A percentile compares a stretch with the other conserved stretches of the same genome.
Evolutionary conservation across 805 yeast genomes (phyloP).

Genomic region (Starmera quercuum): DNA sequence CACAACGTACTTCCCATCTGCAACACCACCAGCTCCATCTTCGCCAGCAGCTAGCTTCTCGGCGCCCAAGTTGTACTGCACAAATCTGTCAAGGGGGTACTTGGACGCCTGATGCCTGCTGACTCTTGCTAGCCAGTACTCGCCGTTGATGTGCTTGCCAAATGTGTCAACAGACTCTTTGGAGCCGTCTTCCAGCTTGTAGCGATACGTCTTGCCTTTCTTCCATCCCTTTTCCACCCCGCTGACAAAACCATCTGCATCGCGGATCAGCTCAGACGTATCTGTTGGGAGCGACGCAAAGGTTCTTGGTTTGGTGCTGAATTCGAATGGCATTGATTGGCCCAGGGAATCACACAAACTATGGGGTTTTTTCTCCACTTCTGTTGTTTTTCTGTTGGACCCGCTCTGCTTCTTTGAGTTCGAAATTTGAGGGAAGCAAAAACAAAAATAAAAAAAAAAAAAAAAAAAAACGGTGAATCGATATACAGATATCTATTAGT

Average conservation of each 20-base stretch:
- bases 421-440: too few species aligned
- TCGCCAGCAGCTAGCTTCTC: neutral
- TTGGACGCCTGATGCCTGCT: conserved; percentile 10
- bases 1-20: neutral
- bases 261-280: neutral
- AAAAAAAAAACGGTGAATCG: too few species aligned
- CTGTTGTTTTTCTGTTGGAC: too few species aligned
- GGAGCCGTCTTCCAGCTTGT: conserved; percentile 8
- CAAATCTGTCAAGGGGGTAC: neutral
- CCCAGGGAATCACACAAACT: too few species aligned
- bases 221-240: conserved; percentile 12
- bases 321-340: conserved; percentile 1
- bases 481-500: too few species aligned
- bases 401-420: too few species aligned
- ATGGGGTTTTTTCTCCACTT: too few species aligned
- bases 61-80: conserved; percentile 15
- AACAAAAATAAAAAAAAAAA: too few species aligned
- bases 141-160: conserved; percentile 11
- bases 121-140: conserved; percentile 21
- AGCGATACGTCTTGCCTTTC: conserved; percentile 17
- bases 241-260: neutral
- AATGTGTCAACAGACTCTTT: conserved; percentile 18
- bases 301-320: neutral
- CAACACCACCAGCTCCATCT: neutral
- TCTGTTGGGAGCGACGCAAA: neutral